A percentile compares a stretch with the other conserved stretches of the same genome.
Conservation (phyloP, 2,329 filamentous ascomycete species). For the Penicillium sp. region DNA sequence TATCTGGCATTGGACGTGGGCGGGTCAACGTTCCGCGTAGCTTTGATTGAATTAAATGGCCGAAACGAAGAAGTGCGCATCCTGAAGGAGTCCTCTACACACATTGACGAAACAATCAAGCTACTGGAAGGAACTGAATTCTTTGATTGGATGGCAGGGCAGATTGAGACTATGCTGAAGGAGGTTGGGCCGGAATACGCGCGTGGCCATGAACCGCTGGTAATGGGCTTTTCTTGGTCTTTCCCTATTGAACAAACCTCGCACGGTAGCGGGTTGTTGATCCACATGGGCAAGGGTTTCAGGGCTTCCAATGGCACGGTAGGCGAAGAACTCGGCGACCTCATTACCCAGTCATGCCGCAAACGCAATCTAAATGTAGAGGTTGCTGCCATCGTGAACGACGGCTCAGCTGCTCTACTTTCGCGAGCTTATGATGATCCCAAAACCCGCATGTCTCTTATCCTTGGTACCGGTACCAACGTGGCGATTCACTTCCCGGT, state of each 20-base stretch:
- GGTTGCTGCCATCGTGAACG: slow-evolving; percentile 64
- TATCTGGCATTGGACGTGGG: slow-evolving; percentile 64
- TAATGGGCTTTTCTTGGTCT: slow-evolving; percentile 65
- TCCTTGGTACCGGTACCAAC: slow-evolving; percentile 65
- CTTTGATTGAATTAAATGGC: slow-evolving; percentile 57
- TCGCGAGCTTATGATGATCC: slow-evolving; percentile 62
- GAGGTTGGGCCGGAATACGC: slow-evolving; percentile 43
- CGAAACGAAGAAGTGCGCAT: slow-evolving; percentile 54
- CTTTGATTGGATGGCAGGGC: slow-evolving; percentile 66
- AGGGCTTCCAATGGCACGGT: slow-evolving; percentile 58
- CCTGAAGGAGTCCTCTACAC: slow-evolving; percentile 53
- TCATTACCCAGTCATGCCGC: slow-evolving; percentile 60
- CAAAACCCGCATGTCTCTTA: slow-evolving; percentile 61
- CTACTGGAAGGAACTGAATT: slow-evolving; percentile 56
- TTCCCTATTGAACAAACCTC: slow-evolving; percentile 67
- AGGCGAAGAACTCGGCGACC: slow-evolving; percentile 58
- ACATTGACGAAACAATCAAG: slow-evolving; percentile 58
- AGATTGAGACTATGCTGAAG: slow-evolving; percentile 56
- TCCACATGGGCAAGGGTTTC: slow-evolving; percentile 67
- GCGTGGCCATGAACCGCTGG: slow-evolving; percentile 43
- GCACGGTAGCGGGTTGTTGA: slow-evolving; percentile 55
- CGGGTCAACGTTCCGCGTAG: slow-evolving; percentile 65
- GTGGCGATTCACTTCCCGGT: slow-evolving; percentile 62
- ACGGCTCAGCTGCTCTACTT: slow-evolving; percentile 61
- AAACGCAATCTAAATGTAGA: slow-evolving; percentile 56